Conservation (phyloP, 139 green algal genomes). For the Chlamydomonas urium region DNA sequence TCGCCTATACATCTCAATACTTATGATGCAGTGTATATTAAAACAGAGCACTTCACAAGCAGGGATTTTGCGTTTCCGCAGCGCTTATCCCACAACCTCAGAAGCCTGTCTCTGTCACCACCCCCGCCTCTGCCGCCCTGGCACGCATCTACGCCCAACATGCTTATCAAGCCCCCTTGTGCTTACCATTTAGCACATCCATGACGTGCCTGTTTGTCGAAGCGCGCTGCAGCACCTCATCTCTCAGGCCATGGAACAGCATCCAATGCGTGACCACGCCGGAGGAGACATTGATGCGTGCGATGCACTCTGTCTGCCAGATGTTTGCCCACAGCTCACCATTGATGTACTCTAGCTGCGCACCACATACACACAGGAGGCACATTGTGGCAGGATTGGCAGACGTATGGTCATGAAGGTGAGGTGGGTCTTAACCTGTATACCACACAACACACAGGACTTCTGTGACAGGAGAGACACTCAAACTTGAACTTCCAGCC, state of each 20-base stretch:
- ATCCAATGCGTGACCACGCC: conserved; percentile 69
- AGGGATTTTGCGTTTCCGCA: no score
- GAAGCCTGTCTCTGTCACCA: no score
- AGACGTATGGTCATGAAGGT: background rate
- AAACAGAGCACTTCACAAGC: no score
- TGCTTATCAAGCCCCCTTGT: background rate
- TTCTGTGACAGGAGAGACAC: no score
- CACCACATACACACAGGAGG: background rate
- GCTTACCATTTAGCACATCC: conserved; percentile 83
- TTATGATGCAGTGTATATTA: background rate
- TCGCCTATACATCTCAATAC: background rate
- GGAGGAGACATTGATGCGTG: conserved; percentile 57
- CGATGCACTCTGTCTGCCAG: conserved; percentile 83
- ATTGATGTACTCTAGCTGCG: conserved; percentile 77
- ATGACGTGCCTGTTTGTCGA: conserved; percentile 18
- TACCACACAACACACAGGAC: no score
- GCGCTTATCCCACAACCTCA: no score
- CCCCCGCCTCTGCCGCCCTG: no score
- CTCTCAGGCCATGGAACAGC: conserved; percentile 45
- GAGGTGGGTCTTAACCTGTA: no score
- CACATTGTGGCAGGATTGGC: background rate
- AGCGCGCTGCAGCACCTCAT: conserved; percentile 14
- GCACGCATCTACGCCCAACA: background rate
- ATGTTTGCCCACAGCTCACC: conserved; percentile 82
- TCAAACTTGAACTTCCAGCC: background rate